These are phyloP conservation scores for Ascosphaera acerosa DNA, from an alignment of 2,329 filamentous ascomycete genomes.

Conservation along the genomic window DNA sequence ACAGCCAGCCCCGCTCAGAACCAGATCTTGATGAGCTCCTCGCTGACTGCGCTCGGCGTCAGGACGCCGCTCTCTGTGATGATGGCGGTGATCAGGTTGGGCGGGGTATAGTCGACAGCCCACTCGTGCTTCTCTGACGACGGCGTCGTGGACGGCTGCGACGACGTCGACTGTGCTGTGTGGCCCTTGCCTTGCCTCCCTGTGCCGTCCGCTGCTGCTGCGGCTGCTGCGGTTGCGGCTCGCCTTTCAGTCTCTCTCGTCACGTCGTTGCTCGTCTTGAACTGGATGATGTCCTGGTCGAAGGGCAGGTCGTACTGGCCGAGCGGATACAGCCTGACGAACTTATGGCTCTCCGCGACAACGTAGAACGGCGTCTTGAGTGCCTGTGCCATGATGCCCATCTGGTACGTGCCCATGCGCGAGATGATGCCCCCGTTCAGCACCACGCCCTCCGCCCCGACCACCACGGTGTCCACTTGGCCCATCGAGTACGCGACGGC, in stretches of 20 bases:
- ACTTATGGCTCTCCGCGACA: constrained; percentile 89
- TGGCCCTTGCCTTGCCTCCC: constrained; percentile 2
- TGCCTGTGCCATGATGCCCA: constrained; percentile 53
- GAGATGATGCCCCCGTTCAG: constrained; percentile 87
- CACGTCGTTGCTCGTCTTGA: constrained; percentile 30
- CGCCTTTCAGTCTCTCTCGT: not conserved
- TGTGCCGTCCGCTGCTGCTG: too few relatives aligned
- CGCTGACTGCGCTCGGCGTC: constrained; percentile 37
- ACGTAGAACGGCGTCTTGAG: constrained; percentile 64
- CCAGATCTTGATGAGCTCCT: constrained; percentile 40
- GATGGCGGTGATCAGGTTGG: constrained; percentile 35
- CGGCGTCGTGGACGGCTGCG: too few relatives aligned
- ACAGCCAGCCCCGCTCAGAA: too few relatives aligned
- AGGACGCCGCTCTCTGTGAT: constrained; percentile 39
- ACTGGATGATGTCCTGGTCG: constrained; percentile 52
- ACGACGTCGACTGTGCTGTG: not conserved
- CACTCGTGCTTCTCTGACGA: constrained; percentile 8
- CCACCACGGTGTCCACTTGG: constrained; percentile 42
- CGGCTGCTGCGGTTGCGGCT: too few relatives aligned
- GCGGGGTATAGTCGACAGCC: constrained; percentile 27
- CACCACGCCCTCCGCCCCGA: constrained; percentile 59
- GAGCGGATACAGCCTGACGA: constrained; percentile 64
- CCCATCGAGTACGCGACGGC: constrained; percentile 58
- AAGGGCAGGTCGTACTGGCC: constrained; percentile 61
- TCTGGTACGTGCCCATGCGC: constrained; percentile 63